A percentile compares a stretch with the other conserved stretches of the same genome.
These are phyloP conservation scores for Syzygium malaccense DNA, from an alignment of 441 rosid genomes.

Conservation along the genomic window DNA sequence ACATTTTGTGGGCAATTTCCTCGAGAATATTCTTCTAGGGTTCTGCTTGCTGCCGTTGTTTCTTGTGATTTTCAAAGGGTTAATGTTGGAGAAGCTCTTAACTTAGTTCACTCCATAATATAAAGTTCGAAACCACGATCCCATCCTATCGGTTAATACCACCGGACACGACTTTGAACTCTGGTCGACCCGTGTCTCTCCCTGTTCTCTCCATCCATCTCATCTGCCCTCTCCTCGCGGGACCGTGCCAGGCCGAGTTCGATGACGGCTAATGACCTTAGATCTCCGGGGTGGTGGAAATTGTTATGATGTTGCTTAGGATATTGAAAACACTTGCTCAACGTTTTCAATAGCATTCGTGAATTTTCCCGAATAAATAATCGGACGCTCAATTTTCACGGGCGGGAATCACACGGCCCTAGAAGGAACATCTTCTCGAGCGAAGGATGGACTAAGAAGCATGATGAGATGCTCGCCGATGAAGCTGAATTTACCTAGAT, in stretches of 20 bases:
- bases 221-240: background rate
- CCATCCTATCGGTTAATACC: background rate
- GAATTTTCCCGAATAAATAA: background rate
- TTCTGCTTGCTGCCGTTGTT: background rate
- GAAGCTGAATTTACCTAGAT: background rate
- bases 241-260: background rate
- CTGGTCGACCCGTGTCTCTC: background rate
- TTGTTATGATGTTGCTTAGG: background rate
- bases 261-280: background rate
- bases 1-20: background rate
- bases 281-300: background rate
- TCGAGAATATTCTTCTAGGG: background rate
- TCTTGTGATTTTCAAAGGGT: background rate
- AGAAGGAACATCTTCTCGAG: too few relatives aligned
- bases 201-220: background rate
- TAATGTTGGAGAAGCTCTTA: background rate
- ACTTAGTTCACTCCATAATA: background rate
- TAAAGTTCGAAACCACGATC: background rate
- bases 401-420: too few relatives aligned
- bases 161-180: background rate
- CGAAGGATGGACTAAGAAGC: accelerated
- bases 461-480: background rate
- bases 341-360: background rate
- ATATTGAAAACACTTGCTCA: background rate
- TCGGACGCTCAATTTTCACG: background rate